Evolutionary conservation across 2,329 filamentous ascomycete genomes (phyloP), one percentile per base, ranked within the genome.

Genomic region (Beauveria medogensis): DNA sequence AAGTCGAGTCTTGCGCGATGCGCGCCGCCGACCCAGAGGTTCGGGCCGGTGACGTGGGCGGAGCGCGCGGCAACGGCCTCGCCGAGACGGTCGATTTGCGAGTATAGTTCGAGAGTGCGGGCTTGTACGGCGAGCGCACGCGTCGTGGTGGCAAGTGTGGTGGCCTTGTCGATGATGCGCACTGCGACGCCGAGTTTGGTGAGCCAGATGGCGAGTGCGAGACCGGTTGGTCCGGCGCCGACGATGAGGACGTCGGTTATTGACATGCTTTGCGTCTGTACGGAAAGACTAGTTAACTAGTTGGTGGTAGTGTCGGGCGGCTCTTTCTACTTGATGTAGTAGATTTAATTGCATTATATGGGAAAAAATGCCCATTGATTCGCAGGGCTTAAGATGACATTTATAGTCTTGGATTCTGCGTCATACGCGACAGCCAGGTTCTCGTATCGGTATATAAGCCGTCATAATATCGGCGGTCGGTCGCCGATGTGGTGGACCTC

Each of bases 151-250:
- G 60, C 60, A 3, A 41, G 26, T 3, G 26, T 24, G 8, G 50
- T 20, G 18, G 55, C 55, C 26, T 55, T 50, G 55, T 62, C 55
- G 24, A 62, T 55, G 28, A 62, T 62, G 55, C 60, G 60, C 18
- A 62, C 50, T 1, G 24, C 9, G 43, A 62, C 22, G 50, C 37
- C 28, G 40, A 52, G 60, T 28, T 62, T 62, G 2, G 60, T 59
- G 50, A 62, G 60, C 60, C 60, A 62, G 4, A 59, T 37, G n/a
- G 60, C 60, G 9, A 62, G 55, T 2, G 40, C 60, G 6, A 62
- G 55, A 5, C 60, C 60, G 10, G 60, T 62, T 40, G 60, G 60
- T 4, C 60, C 60, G 3, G 60, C 60, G 41, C 60, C 60, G 37
- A 62, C 60, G 34, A 62, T 59, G 2, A 62, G 30, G 22, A 62